phyloP scores from a whole-genome alignment of 2,329 filamentous ascomycete genomes.

The Xylariales sp. region DNA sequence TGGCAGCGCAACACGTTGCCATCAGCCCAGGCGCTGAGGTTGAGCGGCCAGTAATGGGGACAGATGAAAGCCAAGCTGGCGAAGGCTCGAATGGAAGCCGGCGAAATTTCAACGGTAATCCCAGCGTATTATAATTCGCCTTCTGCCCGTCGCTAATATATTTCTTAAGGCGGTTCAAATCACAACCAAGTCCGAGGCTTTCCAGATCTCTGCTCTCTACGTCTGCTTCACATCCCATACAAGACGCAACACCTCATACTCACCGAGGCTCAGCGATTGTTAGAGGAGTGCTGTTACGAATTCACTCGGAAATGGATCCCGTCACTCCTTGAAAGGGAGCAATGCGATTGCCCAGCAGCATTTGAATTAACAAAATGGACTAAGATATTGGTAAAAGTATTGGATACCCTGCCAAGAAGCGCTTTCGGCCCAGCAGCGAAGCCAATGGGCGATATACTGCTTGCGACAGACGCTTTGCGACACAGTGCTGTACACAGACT shows the following conservation, averaged over 20 bases:
- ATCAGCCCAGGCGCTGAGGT: too few species aligned
- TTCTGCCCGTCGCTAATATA: too few species aligned
- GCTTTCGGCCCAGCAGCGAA: background rate
- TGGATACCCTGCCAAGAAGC: constrained; percentile 8
- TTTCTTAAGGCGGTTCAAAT: background rate
- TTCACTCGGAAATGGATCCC: constrained; percentile 29
- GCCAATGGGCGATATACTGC: background rate
- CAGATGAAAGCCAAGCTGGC: too few species aligned
- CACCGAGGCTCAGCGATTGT: constrained; percentile 25
- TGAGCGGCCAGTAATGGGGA: too few species aligned
- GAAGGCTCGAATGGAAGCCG: too few species aligned
- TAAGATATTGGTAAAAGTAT: constrained; percentile 15
- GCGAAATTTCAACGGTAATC: too few species aligned
- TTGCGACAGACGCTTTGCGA: background rate
- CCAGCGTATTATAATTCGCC: too few species aligned
- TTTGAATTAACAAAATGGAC: constrained; percentile 32
- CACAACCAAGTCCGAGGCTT: background rate
- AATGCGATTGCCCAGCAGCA: constrained; percentile 28
- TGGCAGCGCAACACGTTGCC: background rate
- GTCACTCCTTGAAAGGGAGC: constrained; percentile 17
- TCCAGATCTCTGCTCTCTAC: constrained; percentile 17
- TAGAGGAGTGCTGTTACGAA: constrained; percentile 35
- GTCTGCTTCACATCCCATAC: constrained; percentile 28
- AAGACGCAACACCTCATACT: constrained; percentile 30
- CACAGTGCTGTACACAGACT: background rate